These are phyloP conservation scores for Boletus sp. DNA, from an alignment of 1,284 basidiomycete species.

Conservation along the genomic window DNA sequence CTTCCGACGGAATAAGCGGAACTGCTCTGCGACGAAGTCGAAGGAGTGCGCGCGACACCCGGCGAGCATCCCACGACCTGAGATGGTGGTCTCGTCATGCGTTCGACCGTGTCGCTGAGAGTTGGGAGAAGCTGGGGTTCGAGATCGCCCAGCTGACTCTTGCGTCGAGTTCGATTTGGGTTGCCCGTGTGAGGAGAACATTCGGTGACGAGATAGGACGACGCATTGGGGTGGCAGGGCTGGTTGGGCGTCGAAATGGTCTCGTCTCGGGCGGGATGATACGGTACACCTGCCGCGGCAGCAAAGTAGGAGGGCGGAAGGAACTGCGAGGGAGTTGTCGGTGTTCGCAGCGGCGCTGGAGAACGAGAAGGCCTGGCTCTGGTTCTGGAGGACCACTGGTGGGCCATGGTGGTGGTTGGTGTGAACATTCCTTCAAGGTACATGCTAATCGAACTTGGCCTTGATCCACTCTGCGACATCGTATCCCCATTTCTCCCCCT, in stretches of 20 bases:
- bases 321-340: conserved; percentile 36
- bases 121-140: conserved; percentile 64
- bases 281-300: conserved; percentile 48
- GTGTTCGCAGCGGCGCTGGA: conserved; percentile 26
- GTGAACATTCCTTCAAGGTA: conserved; percentile 13
- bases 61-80: conserved; percentile 17
- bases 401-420: conserved; percentile 15
- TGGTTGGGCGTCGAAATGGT: neutral
- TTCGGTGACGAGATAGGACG: conserved; percentile 18
- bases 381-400: conserved; percentile 14
- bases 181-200: conserved; percentile 18
- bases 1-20: conserved; percentile 10
- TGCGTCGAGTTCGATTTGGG: conserved; percentile 29
- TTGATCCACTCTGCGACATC: conserved; percentile 48
- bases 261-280: conserved; percentile 20
- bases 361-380: conserved; percentile 29
- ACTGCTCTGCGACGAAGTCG: conserved; percentile 19
- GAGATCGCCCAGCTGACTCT: conserved; percentile 48
- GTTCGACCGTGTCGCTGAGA: conserved; percentile 62
- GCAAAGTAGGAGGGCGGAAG: conserved; percentile 65
- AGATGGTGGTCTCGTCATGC: conserved; percentile 57
- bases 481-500: conserved; percentile 60
- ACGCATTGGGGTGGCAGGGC: conserved; percentile 14
- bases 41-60: conserved; percentile 19
- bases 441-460: conserved; percentile 12